These are phyloP conservation scores for Pseudogymnoascus sp. DNA, from an alignment of 2,329 filamentous ascomycete species.

Conservation along the genomic window DNA sequence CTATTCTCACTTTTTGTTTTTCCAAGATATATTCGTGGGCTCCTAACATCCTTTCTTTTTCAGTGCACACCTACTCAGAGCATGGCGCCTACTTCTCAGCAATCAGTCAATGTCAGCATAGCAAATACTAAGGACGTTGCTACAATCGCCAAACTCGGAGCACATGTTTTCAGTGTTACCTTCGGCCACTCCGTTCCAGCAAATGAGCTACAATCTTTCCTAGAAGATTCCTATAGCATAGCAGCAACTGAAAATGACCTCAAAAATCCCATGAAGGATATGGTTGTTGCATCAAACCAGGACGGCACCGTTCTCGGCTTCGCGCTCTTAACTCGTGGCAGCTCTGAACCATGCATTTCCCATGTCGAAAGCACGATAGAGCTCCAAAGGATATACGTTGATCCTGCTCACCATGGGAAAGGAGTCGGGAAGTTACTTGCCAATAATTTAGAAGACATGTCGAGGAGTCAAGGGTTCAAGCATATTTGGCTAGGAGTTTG, in stretches of 20 bases:
- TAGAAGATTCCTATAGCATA: constrained; percentile 30
- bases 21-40: neutral
- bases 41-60: neutral
- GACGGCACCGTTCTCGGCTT: constrained; percentile 31
- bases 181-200: constrained; percentile 36
- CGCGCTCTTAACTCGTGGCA: constrained; percentile 31
- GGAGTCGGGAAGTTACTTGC: constrained; percentile 32
- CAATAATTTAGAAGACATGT: constrained; percentile 26
- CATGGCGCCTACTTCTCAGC: neutral
- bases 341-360: constrained; percentile 32
- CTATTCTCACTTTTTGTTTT: neutral
- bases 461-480: constrained; percentile 29
- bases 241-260: constrained; percentile 22
- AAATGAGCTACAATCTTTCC: constrained; percentile 31
- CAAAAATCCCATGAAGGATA: constrained; percentile 18
- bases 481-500: constrained; percentile 40
- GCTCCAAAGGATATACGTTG: constrained; percentile 37
- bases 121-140: constrained; percentile 24
- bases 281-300: constrained; percentile 24
- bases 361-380: constrained; percentile 25
- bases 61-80: neutral
- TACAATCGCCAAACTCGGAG: constrained; percentile 29
- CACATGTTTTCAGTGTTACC: constrained; percentile 30
- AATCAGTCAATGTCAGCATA: constrained; percentile 19
- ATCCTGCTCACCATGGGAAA: constrained; percentile 27